Evolutionary conservation across 345 rosid genomes (phyloP).

Genomic region (Rhizophora mangle): DNA sequence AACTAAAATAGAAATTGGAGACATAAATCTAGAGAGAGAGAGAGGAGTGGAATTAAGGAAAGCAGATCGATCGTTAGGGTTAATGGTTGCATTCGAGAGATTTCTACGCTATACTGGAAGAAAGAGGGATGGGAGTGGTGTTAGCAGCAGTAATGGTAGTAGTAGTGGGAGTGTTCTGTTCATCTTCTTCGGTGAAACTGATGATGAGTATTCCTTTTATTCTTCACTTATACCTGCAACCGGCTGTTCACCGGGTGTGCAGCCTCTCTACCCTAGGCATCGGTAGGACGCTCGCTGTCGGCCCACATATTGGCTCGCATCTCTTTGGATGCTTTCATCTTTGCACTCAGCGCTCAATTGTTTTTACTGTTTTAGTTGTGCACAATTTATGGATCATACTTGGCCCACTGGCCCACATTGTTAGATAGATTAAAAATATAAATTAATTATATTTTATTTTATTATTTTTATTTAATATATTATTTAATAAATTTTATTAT

Average conservation of each 20-base stretch:
- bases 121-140: too few relatives aligned
- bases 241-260: slow-evolving; percentile 27
- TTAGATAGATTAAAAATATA: too few relatives aligned
- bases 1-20: not conserved
- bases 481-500: too few relatives aligned
- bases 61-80: too few relatives aligned
- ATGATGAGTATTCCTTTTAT: not conserved
- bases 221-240: slow-evolving; percentile 26
- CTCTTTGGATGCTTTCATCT: not conserved
- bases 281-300: not conserved
- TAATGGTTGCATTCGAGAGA: too few relatives aligned
- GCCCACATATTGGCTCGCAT: too few relatives aligned
- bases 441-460: too few relatives aligned
- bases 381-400: not conserved
- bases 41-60: too few relatives aligned
- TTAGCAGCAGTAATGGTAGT: too few relatives aligned
- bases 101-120: too few relatives aligned
- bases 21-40: not conserved
- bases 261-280: too few relatives aligned
- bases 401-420: not conserved
- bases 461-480: too few relatives aligned
- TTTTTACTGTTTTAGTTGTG: not conserved
- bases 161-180: slow-evolving; percentile 10
- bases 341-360: not conserved
- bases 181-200: not conserved